Base-by-base conservation (phyloP, 106 monocot genomes). In the Dendrobium huoshanense region DNA sequence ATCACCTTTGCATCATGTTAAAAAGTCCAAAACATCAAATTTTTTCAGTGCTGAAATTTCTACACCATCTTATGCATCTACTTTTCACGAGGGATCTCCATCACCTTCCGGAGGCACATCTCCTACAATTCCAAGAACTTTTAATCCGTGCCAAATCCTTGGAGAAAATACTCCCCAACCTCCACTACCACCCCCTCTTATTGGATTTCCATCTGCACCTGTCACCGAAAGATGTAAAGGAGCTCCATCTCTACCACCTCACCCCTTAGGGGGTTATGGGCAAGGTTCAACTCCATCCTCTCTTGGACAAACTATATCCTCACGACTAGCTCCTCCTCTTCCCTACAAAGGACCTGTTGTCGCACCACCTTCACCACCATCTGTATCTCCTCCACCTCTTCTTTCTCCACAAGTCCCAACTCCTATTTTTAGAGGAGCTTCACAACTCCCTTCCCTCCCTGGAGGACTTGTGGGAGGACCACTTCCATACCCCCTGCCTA, bases 401-500 rank as follows among this genome's bases (percentile, higher is more conserved):
- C 2, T 20, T n/a, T 61, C 22, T 61, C 61, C 8, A 61, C n/a
- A 61, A 61, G 22, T 20, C n/a, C 19, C 61, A 61, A 61, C 61
- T 40, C 31, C 37, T 73, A 19, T 7, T 20, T 42, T 20, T 55
- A 75, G 42, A 44, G 56, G 15, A 19, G 72, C 61, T 31, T 61
- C 83, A 72, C 40, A 45, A 6, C 77, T 54, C 13, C 88, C 11
- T 61, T n/a, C 61, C 0, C 77, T 54, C 9, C 88, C 11, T 61
- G 41, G 73, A 29, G 55, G 16, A 24, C 19, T 44, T 79, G 58
- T 4, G 42, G 51, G 24, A 42, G 84, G 55, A 61, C 84, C 78
- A 75, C 59, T 56, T 55, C 75, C 83, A 44, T 82, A 19, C 0
- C 70, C 70, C 33, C 70, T 15, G 20, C 31, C 70, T 70, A 27